A percentile compares a stretch with the other conserved stretches of the same genome.
These are phyloP conservation scores for Eucalyptus regnans DNA, from an alignment of 345 rosid species.

Conservation along the genomic window DNA sequence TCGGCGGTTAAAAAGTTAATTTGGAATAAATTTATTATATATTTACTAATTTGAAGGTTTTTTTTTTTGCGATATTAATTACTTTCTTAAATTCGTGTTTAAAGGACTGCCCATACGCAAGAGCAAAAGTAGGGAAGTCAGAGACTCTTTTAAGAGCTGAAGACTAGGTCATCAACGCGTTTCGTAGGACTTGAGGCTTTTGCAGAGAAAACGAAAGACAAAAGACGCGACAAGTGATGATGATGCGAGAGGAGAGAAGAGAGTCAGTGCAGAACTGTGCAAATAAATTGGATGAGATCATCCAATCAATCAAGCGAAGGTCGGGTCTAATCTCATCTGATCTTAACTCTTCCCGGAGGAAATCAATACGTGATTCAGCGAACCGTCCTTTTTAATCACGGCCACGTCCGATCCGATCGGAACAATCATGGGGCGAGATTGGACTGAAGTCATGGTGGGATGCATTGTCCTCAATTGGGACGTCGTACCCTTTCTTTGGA, in stretches of 20 bases:
- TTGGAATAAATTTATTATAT: too few relatives aligned
- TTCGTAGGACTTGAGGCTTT: too few relatives aligned
- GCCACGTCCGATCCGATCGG: background rate
- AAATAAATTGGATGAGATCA: background rate
- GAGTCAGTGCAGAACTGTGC: background rate
- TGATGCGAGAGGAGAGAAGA: background rate
- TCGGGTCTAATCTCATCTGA: background rate
- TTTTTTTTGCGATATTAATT: too few relatives aligned
- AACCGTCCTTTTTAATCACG: background rate
- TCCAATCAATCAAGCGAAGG: background rate
- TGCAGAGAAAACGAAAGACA: background rate
- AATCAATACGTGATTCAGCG: background rate
- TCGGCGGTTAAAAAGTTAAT: rapidly evolving
- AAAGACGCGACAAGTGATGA: background rate
- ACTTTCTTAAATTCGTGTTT: background rate
- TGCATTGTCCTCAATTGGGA: background rate
- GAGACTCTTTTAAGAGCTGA: background rate
- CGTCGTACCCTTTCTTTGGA: background rate
- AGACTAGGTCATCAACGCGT: too few relatives aligned
- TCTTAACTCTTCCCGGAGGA: background rate
- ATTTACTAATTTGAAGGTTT: too few relatives aligned
- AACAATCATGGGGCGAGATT: background rate
- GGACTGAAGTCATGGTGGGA: background rate
- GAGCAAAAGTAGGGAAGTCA: background rate
- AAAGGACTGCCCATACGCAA: background rate